Conservation (phyloP, 192 early-diverging fungal genomes). For the Coemansia sp. region DNA sequence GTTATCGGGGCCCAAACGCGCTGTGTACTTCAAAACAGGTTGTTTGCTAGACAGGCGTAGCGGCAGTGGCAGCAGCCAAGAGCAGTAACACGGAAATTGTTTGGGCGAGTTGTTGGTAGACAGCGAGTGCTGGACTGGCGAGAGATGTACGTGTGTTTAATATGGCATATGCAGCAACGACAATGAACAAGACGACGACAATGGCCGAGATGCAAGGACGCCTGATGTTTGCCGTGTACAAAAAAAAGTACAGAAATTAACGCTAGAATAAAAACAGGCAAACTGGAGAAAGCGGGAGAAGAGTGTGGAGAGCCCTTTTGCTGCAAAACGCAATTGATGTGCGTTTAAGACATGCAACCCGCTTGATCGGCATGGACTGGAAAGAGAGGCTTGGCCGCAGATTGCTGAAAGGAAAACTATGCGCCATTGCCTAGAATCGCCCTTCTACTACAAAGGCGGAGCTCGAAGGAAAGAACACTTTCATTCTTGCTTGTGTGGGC, state of each 20-base stretch:
- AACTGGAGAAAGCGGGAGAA: background rate
- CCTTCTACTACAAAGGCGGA: conserved; percentile 1
- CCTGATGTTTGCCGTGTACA: no score
- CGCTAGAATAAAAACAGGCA: background rate
- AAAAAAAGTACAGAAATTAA: conserved; percentile 9
- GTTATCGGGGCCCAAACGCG: background rate
- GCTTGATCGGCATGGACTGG: conserved; percentile 3
- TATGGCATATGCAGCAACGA: background rate
- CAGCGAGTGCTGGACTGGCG: background rate
- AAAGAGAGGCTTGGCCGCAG: background rate
- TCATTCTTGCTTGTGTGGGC: background rate
- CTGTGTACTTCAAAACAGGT: background rate
- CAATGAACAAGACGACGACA: no score
- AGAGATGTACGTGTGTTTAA: background rate
- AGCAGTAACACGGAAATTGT: conserved; percentile 4
- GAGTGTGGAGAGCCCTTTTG: background rate
- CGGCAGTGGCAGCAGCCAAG: no score
- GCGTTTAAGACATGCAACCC: conserved; percentile 1
- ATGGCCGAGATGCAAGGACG: no score
- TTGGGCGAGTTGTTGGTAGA: no score
- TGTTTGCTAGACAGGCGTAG: background rate
- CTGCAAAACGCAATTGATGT: background rate
- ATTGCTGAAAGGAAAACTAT: background rate
- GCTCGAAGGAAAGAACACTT: background rate
- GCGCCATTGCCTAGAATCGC: background rate